A percentile compares a stretch with the other conserved stretches of the same genome.
Conservation (phyloP, 2,329 filamentous ascomycete genomes). For the Gaeumannomyces tritici region DNA sequence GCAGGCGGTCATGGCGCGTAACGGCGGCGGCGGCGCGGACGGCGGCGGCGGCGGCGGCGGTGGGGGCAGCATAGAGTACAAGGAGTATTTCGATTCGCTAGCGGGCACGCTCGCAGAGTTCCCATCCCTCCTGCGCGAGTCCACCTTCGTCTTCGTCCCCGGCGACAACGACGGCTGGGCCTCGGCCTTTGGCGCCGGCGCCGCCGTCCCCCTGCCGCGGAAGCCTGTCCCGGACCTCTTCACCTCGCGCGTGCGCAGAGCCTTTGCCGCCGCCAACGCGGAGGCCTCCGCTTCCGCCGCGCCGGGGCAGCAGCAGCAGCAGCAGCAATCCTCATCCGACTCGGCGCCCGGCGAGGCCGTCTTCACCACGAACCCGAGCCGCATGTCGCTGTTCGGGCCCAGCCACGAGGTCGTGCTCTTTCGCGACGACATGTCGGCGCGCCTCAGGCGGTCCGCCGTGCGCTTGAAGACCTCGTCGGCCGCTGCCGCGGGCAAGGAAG, state of each 20-base stretch:
- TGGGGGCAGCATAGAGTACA: slow-evolving; percentile 86
- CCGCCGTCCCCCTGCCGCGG: slow-evolving; percentile 59
- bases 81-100: slow-evolving; percentile 87
- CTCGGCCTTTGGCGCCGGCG: slow-evolving; percentile 71
- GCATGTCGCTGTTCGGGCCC: slow-evolving; percentile 77
- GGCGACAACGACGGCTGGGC: slow-evolving; percentile 98
- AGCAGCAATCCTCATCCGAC: slow-evolving; percentile 29
- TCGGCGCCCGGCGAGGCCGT: slow-evolving; percentile 58
- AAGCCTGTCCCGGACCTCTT: slow-evolving; percentile 78
- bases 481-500: slow-evolving; percentile 5
- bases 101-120: slow-evolving; percentile 78
- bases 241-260: slow-evolving; percentile 74
- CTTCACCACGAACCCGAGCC: slow-evolving; percentile 82
- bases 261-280: slow-evolving; percentile 68
- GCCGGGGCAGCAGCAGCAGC: slow-evolving; percentile 32
- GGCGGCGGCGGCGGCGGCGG: slow-evolving; percentile 30
- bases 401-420: slow-evolving; percentile 81
- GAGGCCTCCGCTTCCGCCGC: slow-evolving; percentile 36
- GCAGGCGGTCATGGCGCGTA: slow-evolving; percentile 55
- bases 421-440: slow-evolving; percentile 74
- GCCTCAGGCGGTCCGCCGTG: slow-evolving; percentile 69
- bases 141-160: slow-evolving; percentile 86
- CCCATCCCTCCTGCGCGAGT: slow-evolving; percentile 64
- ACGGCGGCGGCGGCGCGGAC: slow-evolving; percentile 28
- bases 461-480: slow-evolving; percentile 43